Conservation (phyloP, 768 basidiomycete genomes). For the Pleurotus salmoneostramineus region DNA sequence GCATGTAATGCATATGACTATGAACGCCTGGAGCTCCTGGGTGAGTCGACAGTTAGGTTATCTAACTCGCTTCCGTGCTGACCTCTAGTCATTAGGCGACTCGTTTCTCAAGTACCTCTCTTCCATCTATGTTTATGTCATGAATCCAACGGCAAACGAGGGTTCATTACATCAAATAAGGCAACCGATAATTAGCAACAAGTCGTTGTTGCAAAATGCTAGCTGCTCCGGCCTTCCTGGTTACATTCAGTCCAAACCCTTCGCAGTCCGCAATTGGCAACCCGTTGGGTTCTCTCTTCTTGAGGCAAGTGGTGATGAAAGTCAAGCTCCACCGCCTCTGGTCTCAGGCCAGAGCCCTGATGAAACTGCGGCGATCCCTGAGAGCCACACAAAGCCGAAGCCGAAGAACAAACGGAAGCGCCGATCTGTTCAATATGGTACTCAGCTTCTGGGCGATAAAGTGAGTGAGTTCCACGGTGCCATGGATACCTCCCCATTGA, state of each 20-base stretch:
- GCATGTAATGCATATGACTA: conserved; percentile 72
- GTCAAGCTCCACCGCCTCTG: too few species aligned
- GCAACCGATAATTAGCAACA: conserved; percentile 74
- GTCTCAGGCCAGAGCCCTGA: too few species aligned
- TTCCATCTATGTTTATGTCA: conserved; percentile 71
- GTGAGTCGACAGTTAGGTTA: conserved; percentile 30
- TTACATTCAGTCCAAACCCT: conserved; percentile 71
- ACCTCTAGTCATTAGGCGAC: conserved; percentile 49
- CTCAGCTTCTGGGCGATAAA: conserved; percentile 73
- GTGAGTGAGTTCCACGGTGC: conserved; percentile 26
- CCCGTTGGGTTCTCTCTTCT: conserved; percentile 38
- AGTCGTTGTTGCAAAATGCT: conserved; percentile 53
- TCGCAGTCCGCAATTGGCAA: conserved; percentile 63
- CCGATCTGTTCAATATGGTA: conserved; percentile 24
- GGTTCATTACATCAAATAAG: conserved; percentile 64
- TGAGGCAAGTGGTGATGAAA: too few species aligned
- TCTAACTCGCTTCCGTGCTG: background rate
- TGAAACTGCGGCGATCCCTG: conserved; percentile 2
- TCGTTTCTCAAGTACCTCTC: conserved; percentile 79
- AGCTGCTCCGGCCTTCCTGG: conserved; percentile 57
- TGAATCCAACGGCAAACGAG: conserved; percentile 60
- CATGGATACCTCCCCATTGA: conserved; percentile 1
- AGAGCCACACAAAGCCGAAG: conserved; percentile 23
- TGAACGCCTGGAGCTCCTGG: conserved; percentile 80
- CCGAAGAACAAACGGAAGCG: conserved; percentile 32